Evolutionary conservation across 139 green algal genomes (phyloP).

Genomic region (Micromonas commoda): DNA sequence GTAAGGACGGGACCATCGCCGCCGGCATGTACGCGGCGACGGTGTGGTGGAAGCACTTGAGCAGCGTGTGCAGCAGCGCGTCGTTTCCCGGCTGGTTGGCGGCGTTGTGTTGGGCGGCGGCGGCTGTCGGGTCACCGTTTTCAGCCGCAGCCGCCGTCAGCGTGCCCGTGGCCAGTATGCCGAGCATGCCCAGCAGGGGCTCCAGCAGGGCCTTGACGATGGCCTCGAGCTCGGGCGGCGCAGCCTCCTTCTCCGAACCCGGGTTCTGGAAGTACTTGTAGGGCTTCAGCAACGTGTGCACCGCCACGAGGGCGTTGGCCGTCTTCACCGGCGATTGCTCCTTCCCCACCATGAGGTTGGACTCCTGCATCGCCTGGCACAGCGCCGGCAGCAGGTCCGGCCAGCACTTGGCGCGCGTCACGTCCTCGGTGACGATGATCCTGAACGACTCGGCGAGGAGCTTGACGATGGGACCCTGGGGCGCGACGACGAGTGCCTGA

Average conservation of each 20-base stretch:
- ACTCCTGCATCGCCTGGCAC: background rate
- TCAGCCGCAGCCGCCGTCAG: background rate
- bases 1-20: background rate
- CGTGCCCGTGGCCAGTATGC: background rate
- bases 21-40: conserved; percentile 22
- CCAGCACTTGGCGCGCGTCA: conserved; percentile 8
- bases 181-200: conserved; percentile 12
- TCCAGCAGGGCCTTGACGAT: conserved; percentile 2
- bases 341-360: conserved; percentile 19
- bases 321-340: conserved; percentile 6
- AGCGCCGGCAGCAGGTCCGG: conserved; percentile 2
- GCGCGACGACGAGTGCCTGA: background rate
- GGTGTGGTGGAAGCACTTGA: conserved; percentile 23
- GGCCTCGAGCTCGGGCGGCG: conserved; percentile 10
- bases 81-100: background rate
- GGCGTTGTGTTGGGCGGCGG: background rate
- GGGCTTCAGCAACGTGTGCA: conserved; percentile 26
- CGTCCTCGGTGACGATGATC: conserved; percentile 3
- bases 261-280: conserved; percentile 27
- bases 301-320: conserved; percentile 11
- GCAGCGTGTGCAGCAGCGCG: conserved; percentile 1
- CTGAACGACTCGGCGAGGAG: conserved; percentile 22
- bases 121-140: background rate
- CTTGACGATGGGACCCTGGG: background rate
- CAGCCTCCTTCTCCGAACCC: conserved; percentile 7